These are phyloP conservation scores for Lachancea nothofagi DNA, from an alignment of 805 yeast species.

Conservation along the genomic window DNA sequence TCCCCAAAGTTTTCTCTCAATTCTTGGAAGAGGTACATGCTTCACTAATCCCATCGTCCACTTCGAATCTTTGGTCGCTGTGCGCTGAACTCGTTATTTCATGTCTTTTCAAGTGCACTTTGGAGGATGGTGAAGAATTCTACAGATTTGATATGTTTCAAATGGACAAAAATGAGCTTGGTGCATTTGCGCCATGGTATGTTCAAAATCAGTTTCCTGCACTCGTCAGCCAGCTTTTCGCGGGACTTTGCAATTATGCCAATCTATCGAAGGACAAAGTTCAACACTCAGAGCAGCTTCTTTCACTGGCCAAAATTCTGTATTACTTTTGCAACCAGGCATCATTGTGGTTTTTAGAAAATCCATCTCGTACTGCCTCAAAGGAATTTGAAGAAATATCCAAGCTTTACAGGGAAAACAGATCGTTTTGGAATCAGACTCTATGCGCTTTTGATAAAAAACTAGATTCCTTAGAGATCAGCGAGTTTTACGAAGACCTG, in stretches of 20 bases:
- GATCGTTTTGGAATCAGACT: conserved; percentile 51
- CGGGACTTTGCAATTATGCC: conserved; percentile 27
- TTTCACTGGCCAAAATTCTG: conserved; percentile 39
- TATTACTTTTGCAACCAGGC: conserved; percentile 38
- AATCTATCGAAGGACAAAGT: conserved; percentile 7
- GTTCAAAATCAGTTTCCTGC: conserved; percentile 38
- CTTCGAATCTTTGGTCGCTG: conserved; percentile 15
- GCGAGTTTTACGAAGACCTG: conserved; percentile 63
- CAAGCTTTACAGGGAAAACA: conserved; percentile 26
- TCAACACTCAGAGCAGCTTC: conserved; percentile 16
- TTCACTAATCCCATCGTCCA: conserved; percentile 10
- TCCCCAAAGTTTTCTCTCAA: conserved; percentile 24
- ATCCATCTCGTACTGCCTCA: conserved; percentile 15
- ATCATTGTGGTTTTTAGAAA: conserved; percentile 31
- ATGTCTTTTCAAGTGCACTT: conserved; percentile 27
- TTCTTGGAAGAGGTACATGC: conserved; percentile 21
- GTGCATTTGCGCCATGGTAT: conserved; percentile 42
- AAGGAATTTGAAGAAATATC: conserved; percentile 29
- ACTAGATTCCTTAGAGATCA: conserved; percentile 51
- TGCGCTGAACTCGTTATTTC: conserved; percentile 23
- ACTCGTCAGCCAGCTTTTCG: conserved; percentile 38
- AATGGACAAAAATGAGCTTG: conserved; percentile 27
- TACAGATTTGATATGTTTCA: conserved; percentile 34
- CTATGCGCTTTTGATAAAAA: conserved; percentile 47
- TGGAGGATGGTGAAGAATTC: conserved; percentile 39